These are phyloP conservation scores for Cyberlindnera euphorbiae DNA, from an alignment of 805 yeast species.

Conservation along the genomic window DNA sequence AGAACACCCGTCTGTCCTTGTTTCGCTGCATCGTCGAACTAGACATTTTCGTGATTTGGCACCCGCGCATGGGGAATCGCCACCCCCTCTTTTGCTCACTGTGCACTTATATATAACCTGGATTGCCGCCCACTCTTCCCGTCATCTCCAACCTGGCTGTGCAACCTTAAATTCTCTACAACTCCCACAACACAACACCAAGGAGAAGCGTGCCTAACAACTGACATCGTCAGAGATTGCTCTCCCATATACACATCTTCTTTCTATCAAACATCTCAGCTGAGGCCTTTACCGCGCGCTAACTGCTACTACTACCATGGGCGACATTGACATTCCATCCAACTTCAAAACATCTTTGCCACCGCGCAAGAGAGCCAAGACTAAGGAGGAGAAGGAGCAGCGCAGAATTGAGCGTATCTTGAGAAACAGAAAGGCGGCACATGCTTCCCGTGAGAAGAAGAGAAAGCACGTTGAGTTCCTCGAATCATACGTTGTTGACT, in stretches of 20 bases:
- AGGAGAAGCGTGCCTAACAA: no score
- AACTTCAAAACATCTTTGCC: constrained; percentile 57
- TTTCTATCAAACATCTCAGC: not conserved
- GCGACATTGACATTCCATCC: constrained; percentile 28
- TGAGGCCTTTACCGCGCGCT: no score
- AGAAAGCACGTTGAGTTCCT: constrained; percentile 84
- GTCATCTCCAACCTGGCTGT: no score
- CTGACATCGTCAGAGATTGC: no score
- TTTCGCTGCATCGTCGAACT: no score
- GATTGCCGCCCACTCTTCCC: no score
- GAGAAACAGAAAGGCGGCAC: constrained; percentile 95
- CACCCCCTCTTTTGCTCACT: not conserved
- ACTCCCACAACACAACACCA: no score
- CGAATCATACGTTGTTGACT: constrained; percentile 38
- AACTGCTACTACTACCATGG: constrained; percentile 13
- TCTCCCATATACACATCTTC: not conserved
- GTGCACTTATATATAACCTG: not conserved
- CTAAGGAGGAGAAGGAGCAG: constrained; percentile 95
- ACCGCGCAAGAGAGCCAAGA: constrained; percentile 94
- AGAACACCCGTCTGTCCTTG: no score
- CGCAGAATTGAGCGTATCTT: constrained; percentile 88
- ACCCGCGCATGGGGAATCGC: no score
- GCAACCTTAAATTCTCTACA: no score
- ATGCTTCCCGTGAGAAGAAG: constrained; percentile 95
- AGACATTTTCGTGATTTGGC: no score